Evolutionary conservation across 441 rosid genomes (phyloP).

Genomic region (Lepidium campestre): DNA sequence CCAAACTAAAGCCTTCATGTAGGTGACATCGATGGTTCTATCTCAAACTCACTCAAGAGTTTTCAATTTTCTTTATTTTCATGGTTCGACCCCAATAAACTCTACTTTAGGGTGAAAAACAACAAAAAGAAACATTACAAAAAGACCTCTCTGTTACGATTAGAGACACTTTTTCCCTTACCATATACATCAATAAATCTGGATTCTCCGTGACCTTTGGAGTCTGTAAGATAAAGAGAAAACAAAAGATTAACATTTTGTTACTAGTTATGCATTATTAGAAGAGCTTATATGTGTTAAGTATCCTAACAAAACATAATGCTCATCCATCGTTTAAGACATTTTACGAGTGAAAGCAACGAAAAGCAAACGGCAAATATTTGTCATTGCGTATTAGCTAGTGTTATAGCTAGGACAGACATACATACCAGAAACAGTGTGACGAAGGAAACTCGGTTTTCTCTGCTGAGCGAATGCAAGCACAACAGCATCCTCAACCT

Average conservation of each 20-base stretch:
- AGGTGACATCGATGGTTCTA: neutral
- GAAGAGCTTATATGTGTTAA: neutral
- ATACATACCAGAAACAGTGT: constrained; percentile 41
- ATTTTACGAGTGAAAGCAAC: constrained; percentile 49
- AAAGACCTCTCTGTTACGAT: neutral
- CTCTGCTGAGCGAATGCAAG: constrained; percentile 66
- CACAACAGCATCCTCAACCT: constrained; percentile 91
- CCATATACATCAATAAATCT: constrained; percentile 79
- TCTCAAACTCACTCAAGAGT: neutral
- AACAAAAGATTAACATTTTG: neutral
- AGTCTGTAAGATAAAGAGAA: constrained; percentile 45
- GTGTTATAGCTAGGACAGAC: neutral
- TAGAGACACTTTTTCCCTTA: constrained; percentile 33
- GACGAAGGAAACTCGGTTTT: constrained; percentile 49
- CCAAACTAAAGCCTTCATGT: neutral
- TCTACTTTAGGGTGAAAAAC: neutral
- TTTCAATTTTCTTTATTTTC: neutral
- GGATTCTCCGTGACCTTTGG: constrained; percentile 53
- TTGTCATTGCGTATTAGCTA: neutral
- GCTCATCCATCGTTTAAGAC: constrained; percentile 65
- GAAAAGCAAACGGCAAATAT: neutral
- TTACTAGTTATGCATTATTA: neutral
- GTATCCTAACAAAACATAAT: constrained; percentile 40
- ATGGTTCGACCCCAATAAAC: neutral
- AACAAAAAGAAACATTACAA: neutral